These are phyloP conservation scores for Phycomyces blakesleeanus DNA, from an alignment of 192 early-diverging fungal species.

Conservation along the genomic window DNA sequence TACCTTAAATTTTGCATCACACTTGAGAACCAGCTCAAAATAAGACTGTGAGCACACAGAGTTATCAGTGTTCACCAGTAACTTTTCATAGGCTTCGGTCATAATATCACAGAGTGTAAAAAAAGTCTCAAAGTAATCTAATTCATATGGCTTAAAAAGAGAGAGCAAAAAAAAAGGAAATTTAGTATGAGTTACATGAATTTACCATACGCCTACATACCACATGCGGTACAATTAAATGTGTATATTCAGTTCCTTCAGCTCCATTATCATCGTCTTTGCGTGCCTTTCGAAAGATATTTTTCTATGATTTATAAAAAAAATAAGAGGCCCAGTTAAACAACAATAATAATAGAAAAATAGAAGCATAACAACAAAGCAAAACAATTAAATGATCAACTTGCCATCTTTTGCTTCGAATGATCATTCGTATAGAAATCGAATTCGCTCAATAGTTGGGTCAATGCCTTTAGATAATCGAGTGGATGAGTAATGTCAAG, in stretches of 20 bases:
- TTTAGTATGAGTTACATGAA: too few relatives aligned
- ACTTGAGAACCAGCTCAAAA: conserved; percentile 61
- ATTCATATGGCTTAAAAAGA: conserved; percentile 52
- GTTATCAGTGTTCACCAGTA: conserved; percentile 26
- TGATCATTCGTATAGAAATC: conserved; percentile 43
- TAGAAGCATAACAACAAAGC: too few relatives aligned
- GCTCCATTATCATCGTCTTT: conserved; percentile 36
- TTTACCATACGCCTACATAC: too few relatives aligned
- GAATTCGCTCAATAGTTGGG: conserved; percentile 59
- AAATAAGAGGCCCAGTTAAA: background rate
- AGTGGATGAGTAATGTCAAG: conserved; percentile 57
- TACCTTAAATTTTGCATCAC: conserved; percentile 61
- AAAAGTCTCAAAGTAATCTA: conserved; percentile 67
- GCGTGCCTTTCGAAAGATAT: conserved; percentile 46
- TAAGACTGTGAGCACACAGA: conserved; percentile 41
- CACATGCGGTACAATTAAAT: conserved; percentile 39
- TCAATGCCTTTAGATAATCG: conserved; percentile 63
- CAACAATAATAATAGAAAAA: too few relatives aligned
- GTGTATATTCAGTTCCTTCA: conserved; percentile 38
- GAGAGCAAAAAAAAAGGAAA: background rate
- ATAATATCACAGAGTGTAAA: conserved; percentile 63
- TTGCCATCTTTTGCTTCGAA: conserved; percentile 45
- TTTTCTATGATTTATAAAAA: too few relatives aligned
- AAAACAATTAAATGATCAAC: too few relatives aligned
- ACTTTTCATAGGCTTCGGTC: conserved; percentile 54